A percentile compares a stretch with the other conserved stretches of the same genome.
phyloP scores from a whole-genome alignment of 208 protist species.

The Leishmania tarentolae region DNA sequence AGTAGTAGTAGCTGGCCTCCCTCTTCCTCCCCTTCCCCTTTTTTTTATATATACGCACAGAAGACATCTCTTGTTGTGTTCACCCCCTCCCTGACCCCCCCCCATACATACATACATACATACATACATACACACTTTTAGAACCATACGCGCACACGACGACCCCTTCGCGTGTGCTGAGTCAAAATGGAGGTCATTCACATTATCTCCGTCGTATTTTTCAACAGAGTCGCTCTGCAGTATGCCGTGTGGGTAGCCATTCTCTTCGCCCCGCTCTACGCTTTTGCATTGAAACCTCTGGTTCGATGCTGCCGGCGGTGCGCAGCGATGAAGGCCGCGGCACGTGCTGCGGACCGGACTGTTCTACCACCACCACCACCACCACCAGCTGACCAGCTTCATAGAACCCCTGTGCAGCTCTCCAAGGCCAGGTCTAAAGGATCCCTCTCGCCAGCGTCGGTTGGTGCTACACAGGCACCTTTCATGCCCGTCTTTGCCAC shows the following conservation, averaged over 20 bases:
- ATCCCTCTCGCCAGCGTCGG: conserved; percentile 22
- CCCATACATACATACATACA: neutral
- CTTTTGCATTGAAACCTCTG: conserved; percentile 55
- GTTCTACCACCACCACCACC: neutral
- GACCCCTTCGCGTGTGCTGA: neutral
- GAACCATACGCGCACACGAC: neutral
- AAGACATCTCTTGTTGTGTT: neutral
- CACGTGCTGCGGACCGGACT: neutral
- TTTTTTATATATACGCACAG: too few relatives aligned
- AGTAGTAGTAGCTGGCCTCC: neutral
- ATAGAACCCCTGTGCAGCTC: conserved; percentile 5
- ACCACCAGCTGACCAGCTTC: neutral
- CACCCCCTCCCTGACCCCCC: too few relatives aligned
- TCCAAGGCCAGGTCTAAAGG: conserved; percentile 14
- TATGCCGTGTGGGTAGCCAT: conserved; percentile 32
- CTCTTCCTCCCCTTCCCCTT: too few relatives aligned
- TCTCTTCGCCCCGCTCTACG: conserved; percentile 60
- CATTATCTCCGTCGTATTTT: conserved; percentile 3
- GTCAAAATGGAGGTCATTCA: conserved; percentile 2
- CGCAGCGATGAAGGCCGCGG: neutral
- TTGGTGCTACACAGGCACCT: conserved; percentile 14
- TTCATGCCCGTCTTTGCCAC: conserved; percentile 16
- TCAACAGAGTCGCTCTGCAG: conserved; percentile 23
- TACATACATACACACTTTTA: neutral
- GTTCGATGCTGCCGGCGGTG: conserved; percentile 15